A percentile compares a stretch with the other conserved stretches of the same genome.
These are phyloP conservation scores for Colletotrichum costaricense DNA, from an alignment of 2,329 filamentous ascomycete genomes.

Conservation along the genomic window DNA sequence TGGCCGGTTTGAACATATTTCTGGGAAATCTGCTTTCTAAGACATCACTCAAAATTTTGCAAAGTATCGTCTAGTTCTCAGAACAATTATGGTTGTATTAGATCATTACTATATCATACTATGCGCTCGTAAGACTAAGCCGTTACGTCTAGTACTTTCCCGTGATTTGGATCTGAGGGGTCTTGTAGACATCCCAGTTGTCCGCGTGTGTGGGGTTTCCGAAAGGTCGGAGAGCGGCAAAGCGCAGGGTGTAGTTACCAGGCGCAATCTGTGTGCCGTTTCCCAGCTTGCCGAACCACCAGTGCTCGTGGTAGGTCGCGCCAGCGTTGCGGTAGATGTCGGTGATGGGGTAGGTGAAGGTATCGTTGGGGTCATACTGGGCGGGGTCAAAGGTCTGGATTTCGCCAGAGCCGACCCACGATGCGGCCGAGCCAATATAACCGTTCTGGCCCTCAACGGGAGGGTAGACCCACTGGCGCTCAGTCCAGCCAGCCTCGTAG, in stretches of 20 bases:
- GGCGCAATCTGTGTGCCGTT: slow-evolving; percentile 54
- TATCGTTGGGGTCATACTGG: slow-evolving; percentile 40
- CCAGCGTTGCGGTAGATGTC: slow-evolving; percentile 38
- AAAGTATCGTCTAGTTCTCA: background rate
- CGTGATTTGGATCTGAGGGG: slow-evolving; percentile 46
- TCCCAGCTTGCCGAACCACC: slow-evolving; percentile 58
- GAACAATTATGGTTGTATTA: background rate
- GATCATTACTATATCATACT: slow-evolving; percentile 12
- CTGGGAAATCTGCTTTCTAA: too few relatives aligned
- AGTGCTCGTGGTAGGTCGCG: slow-evolving; percentile 38
- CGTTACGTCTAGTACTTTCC: slow-evolving; percentile 36
- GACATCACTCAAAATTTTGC: too few relatives aligned
- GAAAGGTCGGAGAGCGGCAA: slow-evolving; percentile 54
- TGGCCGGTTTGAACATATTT: too few relatives aligned
- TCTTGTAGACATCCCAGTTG: slow-evolving; percentile 54
- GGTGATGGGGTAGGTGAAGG: slow-evolving; percentile 40
- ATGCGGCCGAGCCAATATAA: slow-evolving; percentile 44
- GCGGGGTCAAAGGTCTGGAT: slow-evolving; percentile 37
- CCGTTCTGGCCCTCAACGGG: slow-evolving; percentile 42
- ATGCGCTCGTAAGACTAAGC: background rate
- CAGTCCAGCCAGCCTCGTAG: slow-evolving; percentile 42
- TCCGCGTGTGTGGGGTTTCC: slow-evolving; percentile 52
- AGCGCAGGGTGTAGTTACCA: slow-evolving; percentile 54
- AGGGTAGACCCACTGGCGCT: slow-evolving; percentile 43
- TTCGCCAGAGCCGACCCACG: slow-evolving; percentile 38